These are phyloP conservation scores for Penicillium nordicum DNA, from an alignment of 2,329 filamentous ascomycete genomes.

Conservation along the genomic window DNA sequence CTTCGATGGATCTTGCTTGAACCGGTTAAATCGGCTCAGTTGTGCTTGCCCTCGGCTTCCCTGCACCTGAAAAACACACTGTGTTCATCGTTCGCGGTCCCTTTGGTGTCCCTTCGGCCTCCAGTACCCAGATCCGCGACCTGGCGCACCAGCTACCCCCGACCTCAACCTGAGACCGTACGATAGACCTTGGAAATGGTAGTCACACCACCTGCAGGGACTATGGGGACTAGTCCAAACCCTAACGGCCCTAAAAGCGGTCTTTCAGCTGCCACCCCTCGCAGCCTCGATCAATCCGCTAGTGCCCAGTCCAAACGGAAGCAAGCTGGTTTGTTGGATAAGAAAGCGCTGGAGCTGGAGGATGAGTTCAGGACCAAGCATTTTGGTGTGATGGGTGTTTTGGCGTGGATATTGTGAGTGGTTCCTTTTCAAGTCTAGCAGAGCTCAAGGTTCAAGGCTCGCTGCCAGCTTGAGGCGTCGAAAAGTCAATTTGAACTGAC, in stretches of 20 bases:
- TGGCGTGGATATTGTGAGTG: slow-evolving; percentile 43
- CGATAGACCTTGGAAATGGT: slow-evolving; percentile 3
- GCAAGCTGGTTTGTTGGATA: slow-evolving; percentile 26
- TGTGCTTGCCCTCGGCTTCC: slow-evolving; percentile 21
- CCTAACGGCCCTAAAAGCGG: neutral
- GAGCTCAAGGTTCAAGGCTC: neutral
- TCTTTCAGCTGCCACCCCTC: neutral
- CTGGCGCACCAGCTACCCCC: slow-evolving; percentile 1
- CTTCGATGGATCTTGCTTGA: slow-evolving; percentile 6
- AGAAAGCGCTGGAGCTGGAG: slow-evolving; percentile 31
- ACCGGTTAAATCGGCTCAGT: slow-evolving; percentile 13
- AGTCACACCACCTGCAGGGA: neutral
- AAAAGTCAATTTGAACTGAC: slow-evolving; percentile 4
- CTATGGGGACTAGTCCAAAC: neutral
- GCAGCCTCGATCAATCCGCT: neutral
- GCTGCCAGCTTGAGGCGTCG: neutral
- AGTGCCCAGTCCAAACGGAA: slow-evolving; percentile 18
- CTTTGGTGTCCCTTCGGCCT: neutral
- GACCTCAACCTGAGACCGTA: neutral
- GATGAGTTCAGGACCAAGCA: slow-evolving; percentile 40
- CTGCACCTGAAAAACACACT: slow-evolving; percentile 1
- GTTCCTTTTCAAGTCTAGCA: neutral
- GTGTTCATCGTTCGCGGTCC: neutral
- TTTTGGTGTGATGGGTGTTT: slow-evolving; percentile 36
- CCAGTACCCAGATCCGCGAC: neutral